phyloP scores from a whole-genome alignment of 768 basidiomycete genomes.

The Hypholoma fasciculare region DNA sequence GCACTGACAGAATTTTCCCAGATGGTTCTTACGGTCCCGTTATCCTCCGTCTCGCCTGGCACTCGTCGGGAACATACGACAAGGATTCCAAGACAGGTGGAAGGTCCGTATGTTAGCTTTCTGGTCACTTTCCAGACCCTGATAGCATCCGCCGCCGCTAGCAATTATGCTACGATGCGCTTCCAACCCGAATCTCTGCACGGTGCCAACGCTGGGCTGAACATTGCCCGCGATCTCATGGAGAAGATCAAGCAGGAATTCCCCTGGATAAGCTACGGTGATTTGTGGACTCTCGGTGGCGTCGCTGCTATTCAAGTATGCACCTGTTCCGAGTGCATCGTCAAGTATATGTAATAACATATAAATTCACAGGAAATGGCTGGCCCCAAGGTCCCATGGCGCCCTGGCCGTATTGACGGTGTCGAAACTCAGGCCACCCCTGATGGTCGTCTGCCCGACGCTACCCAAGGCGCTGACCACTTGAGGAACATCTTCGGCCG shows the following conservation, averaged over 20 bases:
- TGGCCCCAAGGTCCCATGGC: slow-evolving; percentile 92
- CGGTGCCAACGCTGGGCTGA: slow-evolving; percentile 80
- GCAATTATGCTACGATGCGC: slow-evolving; percentile 99
- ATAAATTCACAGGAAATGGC: slow-evolving; percentile 71
- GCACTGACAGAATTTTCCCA: slow-evolving; percentile 25
- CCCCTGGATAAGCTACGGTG: slow-evolving; percentile 94
- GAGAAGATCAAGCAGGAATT: slow-evolving; percentile 87
- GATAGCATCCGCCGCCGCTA: slow-evolving; percentile 24
- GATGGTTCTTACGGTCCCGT: slow-evolving; percentile 91
- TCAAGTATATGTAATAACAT: too few species aligned
- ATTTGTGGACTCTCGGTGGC: slow-evolving; percentile 95
- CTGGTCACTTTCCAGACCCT: slow-evolving; percentile 4
- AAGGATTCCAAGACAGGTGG: slow-evolving; percentile 76
- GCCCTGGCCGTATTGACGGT: slow-evolving; percentile 91
- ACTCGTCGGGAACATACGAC: slow-evolving; percentile 91
- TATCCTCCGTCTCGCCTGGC: slow-evolving; percentile 90
- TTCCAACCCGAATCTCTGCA: slow-evolving; percentile 89
- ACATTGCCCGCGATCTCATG: slow-evolving; percentile 79
- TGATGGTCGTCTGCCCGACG: slow-evolving; percentile 91
- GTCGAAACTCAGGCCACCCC: slow-evolving; percentile 72
- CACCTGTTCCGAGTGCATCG: too few species aligned
- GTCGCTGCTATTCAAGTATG: slow-evolving; percentile 65
- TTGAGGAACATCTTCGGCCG: slow-evolving; percentile 87
- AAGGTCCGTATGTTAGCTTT: slow-evolving; percentile 46
- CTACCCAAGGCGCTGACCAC: slow-evolving; percentile 79